Evolutionary conservation across 345 rosid genomes (phyloP).

Genomic region (Gossypium longicalyx): DNA sequence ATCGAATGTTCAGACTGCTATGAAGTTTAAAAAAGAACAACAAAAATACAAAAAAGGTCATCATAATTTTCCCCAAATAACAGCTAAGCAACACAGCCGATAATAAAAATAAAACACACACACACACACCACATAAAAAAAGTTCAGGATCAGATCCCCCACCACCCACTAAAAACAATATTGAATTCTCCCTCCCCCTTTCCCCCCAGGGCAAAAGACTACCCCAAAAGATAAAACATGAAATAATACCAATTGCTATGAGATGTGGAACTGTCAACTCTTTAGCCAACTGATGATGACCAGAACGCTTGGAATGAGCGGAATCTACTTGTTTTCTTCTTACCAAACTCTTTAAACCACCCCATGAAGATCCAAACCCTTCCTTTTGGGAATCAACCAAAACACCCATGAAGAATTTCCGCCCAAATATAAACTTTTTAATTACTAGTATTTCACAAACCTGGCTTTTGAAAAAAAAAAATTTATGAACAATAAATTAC

Average conservation of each 20-base stretch:
- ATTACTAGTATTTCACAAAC: not conserved
- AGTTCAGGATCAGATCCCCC: not conserved
- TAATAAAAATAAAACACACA: not conserved
- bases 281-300: slow-evolving; percentile 61
- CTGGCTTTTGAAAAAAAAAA: not conserved
- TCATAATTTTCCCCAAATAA: not conserved
- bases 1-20: not conserved
- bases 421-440: not conserved
- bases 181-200: not conserved
- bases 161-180: too few relatives aligned
- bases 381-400: slow-evolving; percentile 40
- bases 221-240: not conserved
- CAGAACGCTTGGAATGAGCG: slow-evolving; percentile 26
- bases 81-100: not conserved
- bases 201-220: not conserved
- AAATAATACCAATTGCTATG: slow-evolving; percentile 62
- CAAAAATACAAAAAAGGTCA: not conserved
- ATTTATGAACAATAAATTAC: not conserved
- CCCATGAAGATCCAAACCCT: slow-evolving; percentile 45
- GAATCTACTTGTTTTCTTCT: slow-evolving; percentile 90
- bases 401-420: slow-evolving; percentile 40
- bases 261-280: slow-evolving; percentile 67
- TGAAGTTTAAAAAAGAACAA: too few relatives aligned
- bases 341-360: slow-evolving; percentile 43
- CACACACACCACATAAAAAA: not conserved